Evolutionary conservation across 306 rosid species (phyloP).

Genomic region (Fragaria nilgerrensis): DNA sequence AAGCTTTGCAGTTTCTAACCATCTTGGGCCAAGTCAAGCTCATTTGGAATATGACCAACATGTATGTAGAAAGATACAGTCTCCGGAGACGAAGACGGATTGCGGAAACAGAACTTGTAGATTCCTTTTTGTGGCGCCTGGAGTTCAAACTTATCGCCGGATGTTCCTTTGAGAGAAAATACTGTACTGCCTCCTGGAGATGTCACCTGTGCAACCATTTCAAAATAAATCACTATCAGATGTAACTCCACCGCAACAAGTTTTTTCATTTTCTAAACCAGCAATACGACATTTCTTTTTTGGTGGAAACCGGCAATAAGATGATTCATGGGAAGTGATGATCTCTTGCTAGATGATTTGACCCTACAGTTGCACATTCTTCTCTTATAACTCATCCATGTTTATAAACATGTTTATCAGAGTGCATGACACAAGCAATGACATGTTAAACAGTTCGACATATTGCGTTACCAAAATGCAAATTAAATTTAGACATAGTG

Average conservation of each 20-base stretch:
- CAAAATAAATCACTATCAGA: neutral
- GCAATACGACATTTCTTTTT: too few species aligned
- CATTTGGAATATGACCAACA: slow-evolving; percentile 13
- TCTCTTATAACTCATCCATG: neutral
- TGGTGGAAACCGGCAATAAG: too few species aligned
- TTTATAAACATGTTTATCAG: neutral
- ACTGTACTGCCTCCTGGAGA: neutral
- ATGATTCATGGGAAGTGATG: neutral
- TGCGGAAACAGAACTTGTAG: slow-evolving; percentile 21
- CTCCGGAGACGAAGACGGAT: neutral
- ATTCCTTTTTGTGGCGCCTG: neutral
- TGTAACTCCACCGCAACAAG: neutral
- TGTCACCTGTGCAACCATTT: neutral
- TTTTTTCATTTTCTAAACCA: too few species aligned
- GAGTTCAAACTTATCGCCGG: neutral
- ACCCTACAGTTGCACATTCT: neutral
- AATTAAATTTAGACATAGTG: neutral
- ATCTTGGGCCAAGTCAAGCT: slow-evolving; percentile 14
- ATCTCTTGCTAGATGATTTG: neutral
- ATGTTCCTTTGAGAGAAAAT: neutral
- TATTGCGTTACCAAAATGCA: neutral
- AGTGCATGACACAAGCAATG: neutral
- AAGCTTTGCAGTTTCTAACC: neutral
- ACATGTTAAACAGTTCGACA: neutral
- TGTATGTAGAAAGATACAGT: slow-evolving; percentile 15